Evolutionary conservation across 352 stramenopile genomes (phyloP), one percentile per base, ranked within the genome.

Genomic region (Globisporangium cystogenes): DNA sequence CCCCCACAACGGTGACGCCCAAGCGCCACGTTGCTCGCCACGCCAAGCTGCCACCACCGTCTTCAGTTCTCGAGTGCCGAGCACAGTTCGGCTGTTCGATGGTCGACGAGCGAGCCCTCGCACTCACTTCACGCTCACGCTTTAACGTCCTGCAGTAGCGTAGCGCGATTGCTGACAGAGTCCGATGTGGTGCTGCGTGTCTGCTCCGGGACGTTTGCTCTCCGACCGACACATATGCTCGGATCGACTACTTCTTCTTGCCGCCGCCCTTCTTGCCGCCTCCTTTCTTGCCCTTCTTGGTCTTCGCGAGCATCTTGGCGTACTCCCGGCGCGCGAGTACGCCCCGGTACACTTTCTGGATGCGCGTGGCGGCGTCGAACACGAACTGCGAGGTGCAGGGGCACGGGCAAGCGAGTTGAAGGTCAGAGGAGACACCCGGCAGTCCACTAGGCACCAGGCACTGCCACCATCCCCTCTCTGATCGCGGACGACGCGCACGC

Each of bases 331-430:
- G 75, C 24, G 66, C 68, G 31, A 89, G 51, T 36, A 84, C 50
- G 21, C 84, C 86, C 0, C 86, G 74, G 45, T 88, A 93, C 8
- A 93, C 61, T 56, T 91, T 93, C 60, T 96, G 86, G 49, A 96
- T 92, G 26, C 48, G 60, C 5, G 72, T 90, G 7, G 82, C 83
- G 8, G 76, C 76, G 36, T 88, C 65, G 55, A 75, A 82, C 52
- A 92, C 76, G 52, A 82, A 81, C 72, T 91, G 48, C 7, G 44
- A 46, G n/a, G 12, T 41, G 35, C 39, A 46, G 7, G 42, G n/a
- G n/a, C n/a, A n/a, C n/a, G n/a, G n/a, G 10, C 31, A 48, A 51
- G 20, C 14, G 23, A 26, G 4, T n/a, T 33, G 18, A 41, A 18
- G 14, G 24, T 57, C 1, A 15, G n/a, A 46, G 23, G 10, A 27